These are phyloP conservation scores for Candida yuanshanica DNA, from an alignment of 805 yeast species.

Conservation along the genomic window DNA sequence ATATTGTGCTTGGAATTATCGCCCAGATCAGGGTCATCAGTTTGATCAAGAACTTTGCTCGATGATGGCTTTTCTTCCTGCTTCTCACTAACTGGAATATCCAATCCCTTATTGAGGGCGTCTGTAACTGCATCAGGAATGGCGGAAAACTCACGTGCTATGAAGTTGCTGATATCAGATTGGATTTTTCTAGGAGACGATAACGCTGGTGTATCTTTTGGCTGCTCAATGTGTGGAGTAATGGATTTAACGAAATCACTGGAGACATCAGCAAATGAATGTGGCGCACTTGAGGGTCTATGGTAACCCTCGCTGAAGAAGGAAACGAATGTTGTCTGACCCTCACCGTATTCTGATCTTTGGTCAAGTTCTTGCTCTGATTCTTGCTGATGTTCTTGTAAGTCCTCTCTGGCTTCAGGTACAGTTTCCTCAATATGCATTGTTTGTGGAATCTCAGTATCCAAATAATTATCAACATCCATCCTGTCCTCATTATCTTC, in stretches of 20 bases:
- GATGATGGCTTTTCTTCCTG: no score
- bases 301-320: slow-evolving; percentile 9
- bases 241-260: slow-evolving; percentile 11
- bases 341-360: slow-evolving; percentile 1
- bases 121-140: no score
- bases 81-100: no score
- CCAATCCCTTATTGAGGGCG: no score
- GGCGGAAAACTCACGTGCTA: no score
- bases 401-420: background rate
- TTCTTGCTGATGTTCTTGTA: background rate
- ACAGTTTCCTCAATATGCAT: background rate
- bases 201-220: background rate
- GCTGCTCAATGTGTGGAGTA: background rate
- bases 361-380: no score
- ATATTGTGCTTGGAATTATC: no score
- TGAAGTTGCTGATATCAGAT: no score
- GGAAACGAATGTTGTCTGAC: slow-evolving; percentile 14
- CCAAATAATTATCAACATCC: background rate
- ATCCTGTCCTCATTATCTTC: background rate
- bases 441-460: background rate
- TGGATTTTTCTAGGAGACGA: background rate
- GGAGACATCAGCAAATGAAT: slow-evolving; percentile 14
- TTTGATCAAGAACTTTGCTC: no score
- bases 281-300: background rate
- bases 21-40: no score